Evolutionary conservation across 805 yeast species (phyloP), one percentile per base, ranked within the genome.

Genomic region (Candida anglica): DNA sequence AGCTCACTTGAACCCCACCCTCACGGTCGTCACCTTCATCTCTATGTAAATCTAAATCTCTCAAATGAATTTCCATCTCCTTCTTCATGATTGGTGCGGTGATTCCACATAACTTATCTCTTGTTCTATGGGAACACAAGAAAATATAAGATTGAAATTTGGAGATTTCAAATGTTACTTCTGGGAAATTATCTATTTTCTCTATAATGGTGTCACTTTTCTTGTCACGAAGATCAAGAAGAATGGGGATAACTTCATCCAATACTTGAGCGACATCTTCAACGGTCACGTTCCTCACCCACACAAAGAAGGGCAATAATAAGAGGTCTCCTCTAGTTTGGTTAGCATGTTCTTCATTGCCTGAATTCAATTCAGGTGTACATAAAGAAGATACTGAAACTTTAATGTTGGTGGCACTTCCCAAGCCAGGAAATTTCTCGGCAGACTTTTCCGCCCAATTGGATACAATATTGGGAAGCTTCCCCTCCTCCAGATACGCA

Each of bases 51-150:
- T 79, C 94, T 22, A 73, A 64, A 4, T 85, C 86, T 38, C 94
- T 67, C 27, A 91, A 64, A 44, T 82, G 75, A 6, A 71, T 53
- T 29, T 87, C 94, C 56, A 91, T 75, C 40, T 84, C 87, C 44
- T 76, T 80, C 52, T 79, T 82, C 80, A 91, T 73, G 23, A 86
- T 73, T 10, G 97, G 97, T 0, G 98, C 98, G 1, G 97, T 86
- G 30, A 87, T 68, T 31, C 96, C 97, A 60, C 98, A 91, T 41
- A 91, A 69, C 56, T 87, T 89, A 54, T 91, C 98, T 56, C 98
- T 79, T 8, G 94, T 86, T 32, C 71, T 69, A 58, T 91, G 98
- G 0, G 97, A 89, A 50, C 98, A 91, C 33, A 93, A 58, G 31
- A 93, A 71, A 2, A 91, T 67, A 47, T 71, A 75, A 58, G 15